phyloP scores from a whole-genome alignment of 345 rosid genomes.

The Rhizophora apiculata region DNA sequence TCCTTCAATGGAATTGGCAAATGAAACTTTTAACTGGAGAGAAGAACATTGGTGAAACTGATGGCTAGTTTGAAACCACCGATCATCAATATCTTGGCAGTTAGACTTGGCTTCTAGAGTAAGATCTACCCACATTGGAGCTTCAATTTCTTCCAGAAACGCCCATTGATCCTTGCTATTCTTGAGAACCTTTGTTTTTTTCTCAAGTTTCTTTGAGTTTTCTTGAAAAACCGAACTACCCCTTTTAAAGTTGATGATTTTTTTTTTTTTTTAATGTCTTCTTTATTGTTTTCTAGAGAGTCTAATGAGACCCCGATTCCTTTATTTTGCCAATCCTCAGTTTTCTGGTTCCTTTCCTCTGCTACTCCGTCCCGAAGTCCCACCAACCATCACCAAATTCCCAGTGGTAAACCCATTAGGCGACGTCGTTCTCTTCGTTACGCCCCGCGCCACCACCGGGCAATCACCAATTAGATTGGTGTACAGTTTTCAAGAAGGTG shows the following conservation, averaged over 20 bases:
- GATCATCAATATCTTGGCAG: slow-evolving; percentile 28
- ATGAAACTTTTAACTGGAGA: slow-evolving; percentile 41
- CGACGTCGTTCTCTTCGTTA: background rate
- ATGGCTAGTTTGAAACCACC: slow-evolving; percentile 50
- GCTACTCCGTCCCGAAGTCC: too few species aligned
- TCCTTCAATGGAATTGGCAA: slow-evolving; percentile 33
- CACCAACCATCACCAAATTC: too few species aligned
- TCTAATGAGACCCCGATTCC: too few species aligned
- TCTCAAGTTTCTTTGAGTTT: background rate
- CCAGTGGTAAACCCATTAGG: too few species aligned
- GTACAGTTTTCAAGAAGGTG: background rate
- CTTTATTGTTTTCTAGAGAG: background rate
- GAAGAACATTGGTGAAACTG: slow-evolving; percentile 55
- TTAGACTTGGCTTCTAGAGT: slow-evolving; percentile 14
- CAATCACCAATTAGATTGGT: background rate
- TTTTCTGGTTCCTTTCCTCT: too few species aligned
- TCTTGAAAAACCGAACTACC: background rate
- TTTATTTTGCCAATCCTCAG: too few species aligned
- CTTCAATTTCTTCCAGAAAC: slow-evolving; percentile 45
- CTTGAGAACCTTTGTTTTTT: slow-evolving; percentile 22
- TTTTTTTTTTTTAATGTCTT: too few species aligned
- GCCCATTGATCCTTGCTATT: slow-evolving; percentile 42
- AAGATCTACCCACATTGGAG: slow-evolving; percentile 35
- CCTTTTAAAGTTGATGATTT: background rate
- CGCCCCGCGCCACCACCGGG: too few species aligned